Evolutionary conservation across 441 rosid species (phyloP).

Genomic region (Bruguiera hainesii): DNA sequence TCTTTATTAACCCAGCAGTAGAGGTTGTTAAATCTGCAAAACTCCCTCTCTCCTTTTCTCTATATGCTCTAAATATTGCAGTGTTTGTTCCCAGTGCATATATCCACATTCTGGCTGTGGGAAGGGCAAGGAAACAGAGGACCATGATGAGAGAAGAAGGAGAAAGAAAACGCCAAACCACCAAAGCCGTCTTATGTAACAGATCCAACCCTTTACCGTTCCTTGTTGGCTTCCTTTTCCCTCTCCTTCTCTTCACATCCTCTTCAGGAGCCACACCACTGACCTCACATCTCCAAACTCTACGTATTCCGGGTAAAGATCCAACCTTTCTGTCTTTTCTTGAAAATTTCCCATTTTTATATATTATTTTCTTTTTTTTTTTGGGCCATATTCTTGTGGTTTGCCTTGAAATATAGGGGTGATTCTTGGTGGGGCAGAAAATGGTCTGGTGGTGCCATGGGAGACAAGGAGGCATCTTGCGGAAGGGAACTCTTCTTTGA

Average conservation of each 20-base stretch:
- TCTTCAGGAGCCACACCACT: slow-evolving; percentile 22
- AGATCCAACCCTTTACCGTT: slow-evolving; percentile 34
- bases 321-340: neutral
- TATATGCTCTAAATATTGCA: too few species aligned
- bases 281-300: slow-evolving; percentile 1
- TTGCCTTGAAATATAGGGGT: neutral
- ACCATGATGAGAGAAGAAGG: neutral
- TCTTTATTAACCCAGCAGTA: neutral
- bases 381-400: neutral
- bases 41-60: too few species aligned
- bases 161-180: slow-evolving; percentile 23
- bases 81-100: neutral
- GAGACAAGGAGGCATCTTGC: slow-evolving; percentile 44
- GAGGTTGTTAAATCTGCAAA: too few species aligned
- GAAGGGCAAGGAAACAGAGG: neutral
- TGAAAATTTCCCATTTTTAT: neutral
- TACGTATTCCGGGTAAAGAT: slow-evolving; percentile 22
- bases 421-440: slow-evolving; percentile 23
- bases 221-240: slow-evolving; percentile 17
- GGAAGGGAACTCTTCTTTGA: slow-evolving; percentile 32
- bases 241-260: slow-evolving; percentile 22
- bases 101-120: neutral
- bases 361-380: neutral
- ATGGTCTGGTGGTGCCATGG: slow-evolving; percentile 32
- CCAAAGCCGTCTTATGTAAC: slow-evolving; percentile 26